Percentiles rank a stretch among this genome's conserved stretches.
Conservation (phyloP, 2,329 filamentous ascomycete species). For the Cytospora piceae region DNA sequence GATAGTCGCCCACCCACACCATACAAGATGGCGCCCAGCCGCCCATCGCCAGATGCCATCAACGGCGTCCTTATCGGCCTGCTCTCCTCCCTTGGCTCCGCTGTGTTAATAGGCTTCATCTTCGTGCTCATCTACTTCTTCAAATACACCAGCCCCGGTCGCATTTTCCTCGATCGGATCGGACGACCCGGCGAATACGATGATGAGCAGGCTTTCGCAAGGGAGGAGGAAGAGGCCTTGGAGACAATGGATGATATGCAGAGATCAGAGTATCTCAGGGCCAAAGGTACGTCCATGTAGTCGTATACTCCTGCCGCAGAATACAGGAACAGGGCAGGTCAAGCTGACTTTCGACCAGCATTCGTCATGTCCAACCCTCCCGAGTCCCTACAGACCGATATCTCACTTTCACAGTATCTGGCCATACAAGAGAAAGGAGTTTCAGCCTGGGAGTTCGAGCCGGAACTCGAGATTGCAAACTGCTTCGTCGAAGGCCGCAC, state of each 20-base stretch:
- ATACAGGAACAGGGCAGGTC: constrained; percentile 7
- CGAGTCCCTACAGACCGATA: constrained; percentile 94
- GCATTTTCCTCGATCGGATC: constrained; percentile 92
- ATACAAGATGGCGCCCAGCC: constrained; percentile 31
- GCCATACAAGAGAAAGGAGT: constrained; percentile 99
- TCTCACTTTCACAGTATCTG: constrained; percentile 94
- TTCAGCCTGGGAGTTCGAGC: constrained; percentile 99
- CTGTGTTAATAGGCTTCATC: constrained; percentile 78
- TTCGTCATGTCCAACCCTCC: constrained; percentile 94
- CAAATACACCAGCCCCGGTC: constrained; percentile 82
- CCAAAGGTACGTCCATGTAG: constrained; percentile 72
- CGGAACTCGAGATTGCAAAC: constrained; percentile 97
- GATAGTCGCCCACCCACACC: constrained; percentile 5
- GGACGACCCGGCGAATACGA: constrained; percentile 95
- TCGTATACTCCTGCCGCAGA: constrained; percentile 9
- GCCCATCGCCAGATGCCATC: constrained; percentile 48
- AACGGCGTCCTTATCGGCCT: constrained; percentile 92
- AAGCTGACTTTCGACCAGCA: constrained; percentile 55
- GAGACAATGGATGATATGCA: constrained; percentile 95
- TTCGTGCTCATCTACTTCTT: constrained; percentile 90
- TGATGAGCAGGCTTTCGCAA: constrained; percentile 91
- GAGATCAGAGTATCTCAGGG: constrained; percentile 86
- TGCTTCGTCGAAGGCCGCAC: constrained; percentile 97
- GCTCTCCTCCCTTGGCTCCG: constrained; percentile 90
- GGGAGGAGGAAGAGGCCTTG: constrained; percentile 92